A percentile compares a stretch with the other conserved stretches of the same genome.
These are phyloP conservation scores for Olyra latifolia DNA, from an alignment of 176 grass and related monocot genomes.

Conservation along the genomic window DNA sequence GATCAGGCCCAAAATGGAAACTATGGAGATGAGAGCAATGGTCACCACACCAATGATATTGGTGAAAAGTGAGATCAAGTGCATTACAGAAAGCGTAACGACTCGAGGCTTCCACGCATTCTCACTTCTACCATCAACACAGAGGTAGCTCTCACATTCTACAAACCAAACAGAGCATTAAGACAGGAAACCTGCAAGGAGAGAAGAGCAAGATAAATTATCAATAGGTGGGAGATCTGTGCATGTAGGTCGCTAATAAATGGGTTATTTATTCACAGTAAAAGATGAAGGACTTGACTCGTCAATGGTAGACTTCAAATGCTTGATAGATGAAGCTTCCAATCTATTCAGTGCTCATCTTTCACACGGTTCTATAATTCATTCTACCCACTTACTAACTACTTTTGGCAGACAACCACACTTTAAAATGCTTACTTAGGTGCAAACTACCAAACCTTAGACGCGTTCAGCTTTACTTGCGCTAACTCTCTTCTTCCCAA, in stretches of 20 bases:
- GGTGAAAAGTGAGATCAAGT: constrained; percentile 58
- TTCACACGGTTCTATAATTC: neutral
- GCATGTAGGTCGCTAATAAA: neutral
- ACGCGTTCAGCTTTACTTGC: constrained; percentile 23
- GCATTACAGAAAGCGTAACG: constrained; percentile 50
- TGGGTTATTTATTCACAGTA: constrained; percentile 4
- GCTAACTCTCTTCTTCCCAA: neutral
- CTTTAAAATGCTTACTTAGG: no score
- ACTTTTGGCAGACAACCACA: no score
- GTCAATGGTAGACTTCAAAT: constrained; percentile 21
- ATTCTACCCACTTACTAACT: neutral
- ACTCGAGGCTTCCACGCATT: constrained; percentile 36
- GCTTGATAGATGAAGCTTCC: constrained; percentile 1
- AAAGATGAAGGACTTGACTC: neutral
- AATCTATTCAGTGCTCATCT: neutral
- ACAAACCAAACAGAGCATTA: neutral
- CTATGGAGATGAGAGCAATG: constrained; percentile 72
- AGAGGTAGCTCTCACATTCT: constrained; percentile 4
- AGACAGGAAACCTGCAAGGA: constrained; percentile 31
- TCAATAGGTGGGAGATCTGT: neutral
- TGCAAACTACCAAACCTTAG: constrained; percentile 34
- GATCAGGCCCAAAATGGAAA: constrained; percentile 59
- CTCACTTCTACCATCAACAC: constrained; percentile 41
- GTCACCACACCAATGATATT: constrained; percentile 83
- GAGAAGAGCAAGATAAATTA: neutral